Percentiles rank a stretch among this genome's conserved stretches.
Evolutionary conservation across 2,329 filamentous ascomycete genomes (phyloP).

Genomic region (Pochonia chlamydosporia): DNA sequence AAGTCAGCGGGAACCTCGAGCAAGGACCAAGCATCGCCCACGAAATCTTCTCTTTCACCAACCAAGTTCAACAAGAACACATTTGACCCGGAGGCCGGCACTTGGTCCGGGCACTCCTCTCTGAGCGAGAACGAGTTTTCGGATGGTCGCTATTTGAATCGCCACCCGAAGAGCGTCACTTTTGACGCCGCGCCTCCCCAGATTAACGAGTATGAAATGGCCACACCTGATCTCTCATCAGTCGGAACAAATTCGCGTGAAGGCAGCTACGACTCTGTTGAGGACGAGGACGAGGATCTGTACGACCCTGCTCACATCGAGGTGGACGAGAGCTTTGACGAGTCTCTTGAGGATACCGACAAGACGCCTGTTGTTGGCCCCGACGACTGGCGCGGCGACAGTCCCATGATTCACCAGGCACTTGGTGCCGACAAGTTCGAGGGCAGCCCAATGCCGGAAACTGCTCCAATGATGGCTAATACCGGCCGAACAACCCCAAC

Average conservation of each 20-base stretch:
- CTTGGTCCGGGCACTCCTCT: constrained; percentile 62
- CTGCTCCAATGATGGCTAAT: constrained; percentile 31
- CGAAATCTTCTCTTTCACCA: constrained; percentile 80
- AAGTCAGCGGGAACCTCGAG: constrained; percentile 48
- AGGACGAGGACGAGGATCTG: constrained; percentile 57
- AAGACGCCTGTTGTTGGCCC: constrained; percentile 98
- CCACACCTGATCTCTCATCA: constrained; percentile 92
- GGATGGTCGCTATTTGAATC: constrained; percentile 63
- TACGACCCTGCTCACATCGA: constrained; percentile 47
- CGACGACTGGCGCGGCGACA: constrained; percentile 85
- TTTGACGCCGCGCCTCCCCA: constrained; percentile 92
- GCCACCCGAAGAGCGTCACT: constrained; percentile 93
- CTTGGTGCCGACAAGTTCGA: constrained; percentile 44
- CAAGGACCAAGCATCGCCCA: constrained; percentile 70
- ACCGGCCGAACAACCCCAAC: constrained; percentile 38
- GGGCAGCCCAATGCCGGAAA: constrained; percentile 61
- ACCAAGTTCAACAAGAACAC: constrained; percentile 60
- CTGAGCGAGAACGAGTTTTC: constrained; percentile 54
- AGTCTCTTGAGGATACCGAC: constrained; percentile 88
- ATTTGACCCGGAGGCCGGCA: constrained; percentile 63
- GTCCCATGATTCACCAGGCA: constrained; percentile 35
- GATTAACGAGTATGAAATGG: constrained; percentile 97
- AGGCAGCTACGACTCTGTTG: constrained; percentile 84
- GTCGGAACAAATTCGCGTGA: constrained; percentile 85
- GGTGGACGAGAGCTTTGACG: constrained; percentile 86